Evolutionary conservation across 2,329 filamentous ascomycete species (phyloP).

Genomic region (Cryphonectria naterciae): DNA sequence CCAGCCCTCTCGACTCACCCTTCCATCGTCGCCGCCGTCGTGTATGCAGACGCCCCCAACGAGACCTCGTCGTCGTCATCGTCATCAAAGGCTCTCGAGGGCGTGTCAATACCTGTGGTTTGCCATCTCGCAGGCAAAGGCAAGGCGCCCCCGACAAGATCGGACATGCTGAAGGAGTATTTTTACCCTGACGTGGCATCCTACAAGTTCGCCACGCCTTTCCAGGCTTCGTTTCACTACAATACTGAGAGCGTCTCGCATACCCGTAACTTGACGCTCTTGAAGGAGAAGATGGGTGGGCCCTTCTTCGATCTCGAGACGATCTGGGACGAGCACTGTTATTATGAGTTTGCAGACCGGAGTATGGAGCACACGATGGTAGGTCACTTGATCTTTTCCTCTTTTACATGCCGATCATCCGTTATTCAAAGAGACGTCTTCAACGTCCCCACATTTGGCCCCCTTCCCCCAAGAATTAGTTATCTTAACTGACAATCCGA

Average conservation of each 20-base stretch:
- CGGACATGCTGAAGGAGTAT: constrained; percentile 18
- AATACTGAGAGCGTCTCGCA: constrained; percentile 55
- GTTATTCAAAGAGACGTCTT: neutral
- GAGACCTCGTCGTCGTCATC: neutral
- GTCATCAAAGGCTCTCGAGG: neutral
- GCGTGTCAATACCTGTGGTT: constrained; percentile 24
- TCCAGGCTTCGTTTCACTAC: constrained; percentile 32
- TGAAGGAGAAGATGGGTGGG: constrained; percentile 66
- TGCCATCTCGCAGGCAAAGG: constrained; percentile 25
- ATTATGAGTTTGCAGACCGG: constrained; percentile 70
- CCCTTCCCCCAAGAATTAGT: neutral
- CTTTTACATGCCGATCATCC: neutral
- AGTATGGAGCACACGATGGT: constrained; percentile 73
- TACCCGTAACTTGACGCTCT: constrained; percentile 65
- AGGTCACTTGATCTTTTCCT: neutral
- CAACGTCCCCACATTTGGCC: neutral
- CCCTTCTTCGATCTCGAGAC: constrained; percentile 75
- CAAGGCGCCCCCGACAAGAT: neutral
- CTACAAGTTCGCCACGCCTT: constrained; percentile 26
- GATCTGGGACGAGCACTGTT: constrained; percentile 80
- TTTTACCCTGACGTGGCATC: constrained; percentile 24
- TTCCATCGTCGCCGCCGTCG: constrained; percentile 22
- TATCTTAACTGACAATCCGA: neutral
- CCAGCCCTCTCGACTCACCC: constrained; percentile 13
- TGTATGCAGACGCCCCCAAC: constrained; percentile 23